A percentile compares a stretch with the other conserved stretches of the same genome.
Conservation (phyloP, 306 rosid genomes). For the Pachyrhizus erosus region DNA sequence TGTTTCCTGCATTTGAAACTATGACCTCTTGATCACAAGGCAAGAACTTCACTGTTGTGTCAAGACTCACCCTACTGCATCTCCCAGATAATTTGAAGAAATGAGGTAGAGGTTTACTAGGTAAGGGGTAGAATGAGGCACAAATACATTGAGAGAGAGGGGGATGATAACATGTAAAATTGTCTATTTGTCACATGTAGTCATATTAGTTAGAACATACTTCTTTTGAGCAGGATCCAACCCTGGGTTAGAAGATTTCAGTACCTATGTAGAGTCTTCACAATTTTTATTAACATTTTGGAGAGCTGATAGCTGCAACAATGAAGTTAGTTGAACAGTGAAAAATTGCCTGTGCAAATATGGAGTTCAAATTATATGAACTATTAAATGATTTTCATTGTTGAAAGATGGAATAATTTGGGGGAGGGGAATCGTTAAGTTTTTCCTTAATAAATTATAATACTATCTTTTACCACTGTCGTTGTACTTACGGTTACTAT, state of each 20-base stretch:
- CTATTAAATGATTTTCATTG: conserved; percentile 1
- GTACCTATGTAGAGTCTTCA: background rate
- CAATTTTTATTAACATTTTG: conserved; percentile 1
- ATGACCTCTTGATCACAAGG: background rate
- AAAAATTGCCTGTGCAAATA: background rate
- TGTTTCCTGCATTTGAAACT: background rate
- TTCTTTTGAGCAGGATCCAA: conserved; percentile 19
- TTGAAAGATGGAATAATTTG: background rate
- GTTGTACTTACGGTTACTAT: conserved; percentile 16
- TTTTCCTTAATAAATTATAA: conserved; percentile 1
- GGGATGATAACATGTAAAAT: background rate
- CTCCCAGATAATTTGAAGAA: background rate
- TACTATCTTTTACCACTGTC: background rate
- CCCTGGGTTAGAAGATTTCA: background rate
- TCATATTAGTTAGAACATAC: background rate
- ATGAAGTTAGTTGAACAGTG: background rate
- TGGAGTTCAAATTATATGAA: conserved; percentile 6
- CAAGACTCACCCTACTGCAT: background rate
- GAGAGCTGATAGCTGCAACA: background rate
- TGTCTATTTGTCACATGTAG: background rate
- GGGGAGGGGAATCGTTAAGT: background rate
- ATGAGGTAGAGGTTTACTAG: background rate
- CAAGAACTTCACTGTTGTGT: background rate
- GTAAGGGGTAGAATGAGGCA: background rate
- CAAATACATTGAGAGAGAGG: background rate